Evolutionary conservation across 768 basidiomycete species (phyloP).

Genomic region (Sarcodon sp.): DNA sequence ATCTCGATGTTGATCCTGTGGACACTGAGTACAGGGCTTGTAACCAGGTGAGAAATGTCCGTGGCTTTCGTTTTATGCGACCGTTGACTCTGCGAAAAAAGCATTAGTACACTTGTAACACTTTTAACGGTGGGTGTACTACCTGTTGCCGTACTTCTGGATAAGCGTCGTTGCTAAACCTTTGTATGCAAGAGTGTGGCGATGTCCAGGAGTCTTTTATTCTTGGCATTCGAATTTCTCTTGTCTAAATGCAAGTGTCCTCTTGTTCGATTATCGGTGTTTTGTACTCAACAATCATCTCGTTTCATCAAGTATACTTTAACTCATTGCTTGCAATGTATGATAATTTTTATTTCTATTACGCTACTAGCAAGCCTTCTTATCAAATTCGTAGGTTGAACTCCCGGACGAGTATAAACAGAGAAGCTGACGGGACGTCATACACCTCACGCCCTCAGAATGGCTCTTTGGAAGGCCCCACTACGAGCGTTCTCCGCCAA

Average conservation of each 20-base stretch:
- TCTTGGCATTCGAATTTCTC: conserved; percentile 10
- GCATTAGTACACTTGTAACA: background rate
- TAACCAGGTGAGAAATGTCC: background rate
- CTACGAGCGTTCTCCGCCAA: too few species aligned
- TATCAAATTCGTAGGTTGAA: too few species aligned
- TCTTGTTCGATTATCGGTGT: background rate
- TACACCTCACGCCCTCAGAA: too few species aligned
- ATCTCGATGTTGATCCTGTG: background rate
- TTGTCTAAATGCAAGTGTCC: conserved; percentile 9
- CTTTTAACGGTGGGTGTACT: background rate
- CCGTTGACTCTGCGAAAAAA: background rate
- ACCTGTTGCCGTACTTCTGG: background rate
- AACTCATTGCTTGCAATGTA: conserved; percentile 20
- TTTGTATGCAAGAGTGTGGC: conserved; percentile 4
- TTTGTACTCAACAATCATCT: background rate
- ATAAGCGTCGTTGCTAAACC: background rate
- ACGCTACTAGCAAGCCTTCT: too few species aligned
- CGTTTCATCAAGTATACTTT: conserved; percentile 14
- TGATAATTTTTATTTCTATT: background rate
- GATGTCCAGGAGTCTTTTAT: conserved; percentile 9
- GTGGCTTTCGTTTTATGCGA: background rate
- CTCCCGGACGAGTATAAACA: too few species aligned
- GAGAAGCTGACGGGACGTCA: too few species aligned
- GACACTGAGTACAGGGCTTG: background rate
- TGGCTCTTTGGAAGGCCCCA: too few species aligned